Evolutionary conservation across 31 red algal species (phyloP).

Genomic region (Asparagopsis taxiformis): DNA sequence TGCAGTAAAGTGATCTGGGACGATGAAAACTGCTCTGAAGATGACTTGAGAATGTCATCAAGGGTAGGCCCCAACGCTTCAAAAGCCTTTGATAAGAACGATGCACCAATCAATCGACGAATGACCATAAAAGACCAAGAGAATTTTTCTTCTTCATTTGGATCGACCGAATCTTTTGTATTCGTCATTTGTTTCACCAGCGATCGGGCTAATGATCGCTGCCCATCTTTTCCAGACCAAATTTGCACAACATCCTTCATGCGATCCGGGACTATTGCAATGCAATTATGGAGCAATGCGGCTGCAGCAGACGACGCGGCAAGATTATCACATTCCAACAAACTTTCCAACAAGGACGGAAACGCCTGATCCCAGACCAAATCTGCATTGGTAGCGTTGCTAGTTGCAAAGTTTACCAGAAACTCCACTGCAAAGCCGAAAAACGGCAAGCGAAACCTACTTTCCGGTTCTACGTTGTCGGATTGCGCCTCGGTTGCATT

Average conservation of each 20-base stretch:
- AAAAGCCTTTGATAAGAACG: slow-evolving; percentile 36
- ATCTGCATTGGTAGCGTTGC: slow-evolving; percentile 68
- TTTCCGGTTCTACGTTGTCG: background rate
- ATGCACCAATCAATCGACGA: slow-evolving; percentile 49
- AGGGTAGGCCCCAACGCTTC: slow-evolving; percentile 43
- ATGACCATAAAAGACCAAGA: slow-evolving; percentile 67
- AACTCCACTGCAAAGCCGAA: slow-evolving; percentile 73
- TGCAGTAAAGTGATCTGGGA: slow-evolving; percentile 44
- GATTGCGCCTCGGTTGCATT: background rate
- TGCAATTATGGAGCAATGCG: slow-evolving; percentile 59
- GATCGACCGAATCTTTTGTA: slow-evolving; percentile 10
- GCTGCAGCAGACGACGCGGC: slow-evolving; percentile 46
- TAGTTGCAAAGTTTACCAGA: slow-evolving; percentile 70
- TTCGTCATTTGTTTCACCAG: slow-evolving; percentile 7
- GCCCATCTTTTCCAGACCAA: slow-evolving; percentile 12
- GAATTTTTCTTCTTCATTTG: slow-evolving; percentile 32
- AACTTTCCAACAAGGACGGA: slow-evolving; percentile 30
- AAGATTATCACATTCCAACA: slow-evolving; percentile 47
- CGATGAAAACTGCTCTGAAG: slow-evolving; percentile 7
- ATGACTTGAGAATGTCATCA: slow-evolving; percentile 5
- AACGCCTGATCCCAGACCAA: slow-evolving; percentile 50
- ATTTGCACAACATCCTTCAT: slow-evolving; percentile 44
- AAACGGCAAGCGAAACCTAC: slow-evolving; percentile 36
- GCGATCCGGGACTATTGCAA: slow-evolving; percentile 52
- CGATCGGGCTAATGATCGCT: background rate